phyloP scores from a whole-genome alignment of 495 filamentous ascomycete genomes.

The Pyrenula massariospora region DNA sequence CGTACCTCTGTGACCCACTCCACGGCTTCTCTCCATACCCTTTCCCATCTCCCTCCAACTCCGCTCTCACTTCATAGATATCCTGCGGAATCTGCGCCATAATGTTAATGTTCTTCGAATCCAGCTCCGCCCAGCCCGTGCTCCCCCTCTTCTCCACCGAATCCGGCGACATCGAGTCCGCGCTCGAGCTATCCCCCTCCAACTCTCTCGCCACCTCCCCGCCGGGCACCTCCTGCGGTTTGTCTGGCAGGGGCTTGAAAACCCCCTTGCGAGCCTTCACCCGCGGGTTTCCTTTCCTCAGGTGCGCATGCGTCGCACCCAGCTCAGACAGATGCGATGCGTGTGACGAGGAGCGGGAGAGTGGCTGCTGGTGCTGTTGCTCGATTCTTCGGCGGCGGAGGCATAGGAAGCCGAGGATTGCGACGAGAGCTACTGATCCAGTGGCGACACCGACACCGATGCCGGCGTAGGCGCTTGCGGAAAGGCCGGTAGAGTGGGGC shows the following conservation, averaged over 20 bases:
- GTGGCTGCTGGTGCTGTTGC: background rate
- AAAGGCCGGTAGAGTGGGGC: background rate
- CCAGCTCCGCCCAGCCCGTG: background rate
- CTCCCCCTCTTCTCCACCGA: background rate
- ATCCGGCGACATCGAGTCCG: background rate
- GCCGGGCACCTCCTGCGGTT: background rate
- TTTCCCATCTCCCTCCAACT: background rate
- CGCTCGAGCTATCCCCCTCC: background rate
- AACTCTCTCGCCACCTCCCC: background rate
- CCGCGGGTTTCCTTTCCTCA: background rate
- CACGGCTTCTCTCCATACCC: no score
- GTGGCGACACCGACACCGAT: background rate
- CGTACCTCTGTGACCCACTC: no score
- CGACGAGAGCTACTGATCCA: background rate
- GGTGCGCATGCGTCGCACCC: background rate
- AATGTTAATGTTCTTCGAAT: background rate
- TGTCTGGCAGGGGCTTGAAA: background rate
- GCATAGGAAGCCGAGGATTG: background rate
- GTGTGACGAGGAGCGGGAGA: background rate
- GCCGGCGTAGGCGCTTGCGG: background rate
- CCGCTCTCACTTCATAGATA: background rate
- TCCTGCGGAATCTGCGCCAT: background rate
- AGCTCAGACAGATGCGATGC: background rate
- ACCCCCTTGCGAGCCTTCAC: background rate
- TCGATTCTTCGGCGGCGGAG: background rate